A percentile compares a stretch with the other conserved stretches of the same genome.
Conservation (phyloP, 129 eudicot species). For the Calendula officinalis region DNA sequence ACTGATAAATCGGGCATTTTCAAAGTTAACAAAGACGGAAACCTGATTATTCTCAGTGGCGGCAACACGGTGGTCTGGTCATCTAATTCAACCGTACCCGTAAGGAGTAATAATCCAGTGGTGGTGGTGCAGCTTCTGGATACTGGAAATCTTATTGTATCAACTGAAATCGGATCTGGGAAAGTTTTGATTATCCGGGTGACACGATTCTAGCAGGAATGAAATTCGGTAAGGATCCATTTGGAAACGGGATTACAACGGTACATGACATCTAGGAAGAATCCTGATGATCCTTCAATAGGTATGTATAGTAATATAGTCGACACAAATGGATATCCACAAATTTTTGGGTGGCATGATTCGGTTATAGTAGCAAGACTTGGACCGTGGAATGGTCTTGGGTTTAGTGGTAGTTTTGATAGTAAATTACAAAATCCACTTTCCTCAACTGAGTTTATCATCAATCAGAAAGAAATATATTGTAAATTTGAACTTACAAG, state of each 20-base stretch:
- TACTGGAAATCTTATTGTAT: conserved; percentile 33
- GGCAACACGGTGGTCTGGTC: conserved; percentile 14
- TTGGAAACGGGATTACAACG: conserved; percentile 8
- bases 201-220: conserved; percentile 39
- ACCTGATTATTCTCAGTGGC: conserved; percentile 10
- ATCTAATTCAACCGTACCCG: background rate
- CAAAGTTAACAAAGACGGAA: background rate
- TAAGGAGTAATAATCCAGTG: background rate
- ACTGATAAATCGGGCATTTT: background rate
- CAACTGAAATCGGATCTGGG: conserved; percentile 28
- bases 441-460: conserved; percentile 5
- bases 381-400: conserved; percentile 47
- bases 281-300: conserved; percentile 28
- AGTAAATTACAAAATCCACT: background rate
- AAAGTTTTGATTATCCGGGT: conserved; percentile 35
- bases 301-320: conserved; percentile 7
- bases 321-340: conserved; percentile 38
- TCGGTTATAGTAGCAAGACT: background rate
- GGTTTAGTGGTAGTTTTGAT: conserved; percentile 26
- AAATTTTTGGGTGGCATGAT: background rate
- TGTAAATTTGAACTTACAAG: conserved; percentile 6
- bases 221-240: conserved; percentile 36
- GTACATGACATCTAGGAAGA: conserved; percentile 30
- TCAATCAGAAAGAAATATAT: conserved; percentile 28
- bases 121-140: conserved; percentile 27